Conservation (phyloP, 768 basidiomycete genomes). For the Hericium erinaceus region DNA sequence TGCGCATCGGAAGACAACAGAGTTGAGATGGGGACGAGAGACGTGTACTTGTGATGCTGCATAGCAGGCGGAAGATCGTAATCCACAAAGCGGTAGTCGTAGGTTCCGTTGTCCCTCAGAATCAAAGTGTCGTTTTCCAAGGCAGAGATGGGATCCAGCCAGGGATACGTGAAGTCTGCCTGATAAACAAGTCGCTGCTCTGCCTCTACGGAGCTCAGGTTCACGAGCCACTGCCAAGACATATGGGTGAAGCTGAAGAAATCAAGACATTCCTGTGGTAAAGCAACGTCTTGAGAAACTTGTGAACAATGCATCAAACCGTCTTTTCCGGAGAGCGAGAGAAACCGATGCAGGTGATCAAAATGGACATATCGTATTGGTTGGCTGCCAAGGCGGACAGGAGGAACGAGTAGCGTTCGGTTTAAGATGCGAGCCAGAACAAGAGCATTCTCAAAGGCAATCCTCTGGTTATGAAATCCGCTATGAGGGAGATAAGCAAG, state of each 20-base stretch:
- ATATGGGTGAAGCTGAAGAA: conserved; percentile 54
- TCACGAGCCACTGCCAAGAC: conserved; percentile 63
- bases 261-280: conserved; percentile 47
- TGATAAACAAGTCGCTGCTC: conserved; percentile 37
- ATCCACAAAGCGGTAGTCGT: conserved; percentile 56
- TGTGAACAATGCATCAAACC: conserved; percentile 43
- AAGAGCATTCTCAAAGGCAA: conserved; percentile 78
- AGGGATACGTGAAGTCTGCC: conserved; percentile 40
- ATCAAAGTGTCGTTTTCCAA: conserved; percentile 32
- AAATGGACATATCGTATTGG: conserved; percentile 53
- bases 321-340: conserved; percentile 33
- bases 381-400: conserved; percentile 53
- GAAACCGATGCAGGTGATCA: conserved; percentile 34
- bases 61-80: conserved; percentile 11
- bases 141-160: conserved; percentile 35
- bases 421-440: conserved; percentile 60
- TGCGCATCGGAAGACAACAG: conserved; percentile 34
- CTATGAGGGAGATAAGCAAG: conserved; percentile 77
- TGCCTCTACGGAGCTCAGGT: conserved; percentile 32
- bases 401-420: conserved; percentile 75
- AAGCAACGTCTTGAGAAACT: conserved; percentile 24
- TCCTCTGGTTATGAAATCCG: conserved; percentile 81
- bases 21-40: conserved; percentile 33
- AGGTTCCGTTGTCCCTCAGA: conserved; percentile 46
- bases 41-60: conserved; percentile 26